phyloP scores from a whole-genome alignment of 225 moss, liverwort and hornwort genomes.

The Pseudoscleropodium purum region DNA sequence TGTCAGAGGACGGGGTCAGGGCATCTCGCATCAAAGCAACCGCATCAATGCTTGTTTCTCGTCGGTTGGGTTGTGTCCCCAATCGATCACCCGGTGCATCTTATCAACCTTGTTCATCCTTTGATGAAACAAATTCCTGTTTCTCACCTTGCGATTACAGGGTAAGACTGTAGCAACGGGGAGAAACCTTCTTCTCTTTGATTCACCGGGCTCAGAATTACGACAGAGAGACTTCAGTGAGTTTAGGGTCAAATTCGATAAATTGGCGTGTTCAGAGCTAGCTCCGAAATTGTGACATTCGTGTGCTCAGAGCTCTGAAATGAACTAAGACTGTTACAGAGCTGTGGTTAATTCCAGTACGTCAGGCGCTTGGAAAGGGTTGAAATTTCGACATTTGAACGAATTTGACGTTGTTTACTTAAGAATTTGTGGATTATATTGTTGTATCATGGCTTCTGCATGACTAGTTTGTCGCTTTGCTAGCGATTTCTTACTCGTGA shows the following conservation, averaged over 20 bases:
- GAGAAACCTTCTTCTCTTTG: neutral
- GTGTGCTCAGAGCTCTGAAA: neutral
- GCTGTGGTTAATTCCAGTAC: neutral
- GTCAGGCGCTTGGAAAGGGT: neutral
- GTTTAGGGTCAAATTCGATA: neutral
- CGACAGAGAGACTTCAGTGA: neutral
- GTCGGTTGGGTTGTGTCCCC: neutral
- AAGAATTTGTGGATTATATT: neutral
- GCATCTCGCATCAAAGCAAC: neutral
- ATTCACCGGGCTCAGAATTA: neutral
- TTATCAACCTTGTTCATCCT: neutral
- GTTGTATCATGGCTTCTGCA: neutral
- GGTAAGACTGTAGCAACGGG: neutral
- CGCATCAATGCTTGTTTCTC: neutral
- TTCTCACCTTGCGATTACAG: neutral
- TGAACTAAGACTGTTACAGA: neutral
- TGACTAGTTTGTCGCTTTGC: neutral
- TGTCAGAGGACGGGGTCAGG: conserved; percentile 9
- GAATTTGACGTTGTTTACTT: neutral
- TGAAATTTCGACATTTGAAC: neutral
- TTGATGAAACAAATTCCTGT: neutral
- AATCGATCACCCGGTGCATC: neutral
- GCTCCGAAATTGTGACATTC: neutral
- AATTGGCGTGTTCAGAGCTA: neutral
- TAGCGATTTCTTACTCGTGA: neutral